Evolutionary conservation across 306 rosid species (phyloP).

Genomic region (Glycine soja): DNA sequence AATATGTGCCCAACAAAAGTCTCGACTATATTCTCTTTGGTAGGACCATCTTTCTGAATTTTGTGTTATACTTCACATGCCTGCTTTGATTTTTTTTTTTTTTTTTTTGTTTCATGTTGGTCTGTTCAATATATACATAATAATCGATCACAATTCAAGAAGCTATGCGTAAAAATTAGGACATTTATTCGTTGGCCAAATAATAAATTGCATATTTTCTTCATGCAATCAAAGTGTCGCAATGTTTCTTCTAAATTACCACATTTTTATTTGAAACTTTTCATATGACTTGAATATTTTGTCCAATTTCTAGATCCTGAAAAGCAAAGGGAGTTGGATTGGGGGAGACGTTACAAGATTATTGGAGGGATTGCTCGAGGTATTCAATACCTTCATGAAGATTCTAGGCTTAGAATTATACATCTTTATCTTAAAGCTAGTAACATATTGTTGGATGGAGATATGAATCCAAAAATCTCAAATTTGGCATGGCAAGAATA

Average conservation of each 20-base stretch:
- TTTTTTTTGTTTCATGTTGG: not conserved
- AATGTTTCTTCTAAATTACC: not conserved
- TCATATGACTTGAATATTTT: not conserved
- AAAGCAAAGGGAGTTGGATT: conserved; percentile 49
- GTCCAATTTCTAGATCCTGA: conserved; percentile 41
- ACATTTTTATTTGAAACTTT: not conserved
- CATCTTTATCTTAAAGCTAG: conserved; percentile 71
- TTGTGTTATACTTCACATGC: not conserved
- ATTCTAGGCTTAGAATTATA: conserved; percentile 57
- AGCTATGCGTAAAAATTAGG: not conserved
- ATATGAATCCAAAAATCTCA: conserved; percentile 44
- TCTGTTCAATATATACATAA: not conserved
- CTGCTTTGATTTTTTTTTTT: too few relatives aligned
- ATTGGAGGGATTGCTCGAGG: conserved; percentile 58
- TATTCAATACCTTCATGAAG: conserved; percentile 69
- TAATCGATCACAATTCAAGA: not conserved
- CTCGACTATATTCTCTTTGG: conserved; percentile 56
- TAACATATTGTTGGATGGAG: conserved; percentile 55
- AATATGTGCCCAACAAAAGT: conserved; percentile 59
- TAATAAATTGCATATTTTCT: not conserved
- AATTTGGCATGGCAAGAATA: too few relatives aligned
- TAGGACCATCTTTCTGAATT: conserved; percentile 25
- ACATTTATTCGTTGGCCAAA: not conserved
- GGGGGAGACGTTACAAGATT: conserved; percentile 53
- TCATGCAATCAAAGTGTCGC: not conserved